Evolutionary conservation across 176 grass and related monocot genomes (phyloP).

Genomic region (Thalia dealbata): DNA sequence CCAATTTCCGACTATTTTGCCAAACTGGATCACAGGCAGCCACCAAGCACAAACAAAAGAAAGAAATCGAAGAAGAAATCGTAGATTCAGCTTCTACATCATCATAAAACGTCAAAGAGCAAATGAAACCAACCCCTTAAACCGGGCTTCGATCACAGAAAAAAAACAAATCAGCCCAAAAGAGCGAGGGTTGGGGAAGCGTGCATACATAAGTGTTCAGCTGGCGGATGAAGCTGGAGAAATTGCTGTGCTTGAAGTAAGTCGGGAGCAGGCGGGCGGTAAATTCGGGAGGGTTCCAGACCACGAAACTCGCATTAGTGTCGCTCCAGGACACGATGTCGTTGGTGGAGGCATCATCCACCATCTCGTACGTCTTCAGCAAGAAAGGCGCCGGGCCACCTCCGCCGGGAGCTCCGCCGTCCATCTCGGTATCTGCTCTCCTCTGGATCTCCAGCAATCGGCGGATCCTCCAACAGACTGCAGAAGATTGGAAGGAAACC

Average conservation of each 20-base stretch:
- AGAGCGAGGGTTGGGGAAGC: not conserved
- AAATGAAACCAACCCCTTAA: not conserved
- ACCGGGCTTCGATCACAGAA: not conserved
- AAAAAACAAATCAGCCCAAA: not conserved
- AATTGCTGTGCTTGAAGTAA: conserved; percentile 24
- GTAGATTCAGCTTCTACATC: not conserved
- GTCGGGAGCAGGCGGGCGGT: conserved; percentile 9
- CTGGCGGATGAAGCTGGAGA: conserved; percentile 21
- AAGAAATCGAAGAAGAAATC: not conserved
- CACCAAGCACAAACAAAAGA: too few relatives aligned
- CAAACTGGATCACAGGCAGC: not conserved
- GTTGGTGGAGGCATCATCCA: conserved; percentile 12
- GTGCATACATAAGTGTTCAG: conserved; percentile 19
- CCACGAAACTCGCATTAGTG: conserved; percentile 9
- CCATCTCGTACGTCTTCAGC: conserved; percentile 22
- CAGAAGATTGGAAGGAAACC: too few relatives aligned
- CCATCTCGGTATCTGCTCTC: not conserved
- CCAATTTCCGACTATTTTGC: not conserved
- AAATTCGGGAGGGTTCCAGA: conserved; percentile 15
- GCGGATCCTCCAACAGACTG: not conserved
- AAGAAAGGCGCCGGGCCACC: conserved; percentile 11
- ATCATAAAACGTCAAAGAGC: not conserved
- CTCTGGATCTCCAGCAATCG: not conserved
- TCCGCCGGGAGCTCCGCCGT: conserved; percentile 1
- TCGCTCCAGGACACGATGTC: conserved; percentile 19